phyloP scores from a whole-genome alignment of 768 basidiomycete genomes.

The Collybiopsis confluens region DNA sequence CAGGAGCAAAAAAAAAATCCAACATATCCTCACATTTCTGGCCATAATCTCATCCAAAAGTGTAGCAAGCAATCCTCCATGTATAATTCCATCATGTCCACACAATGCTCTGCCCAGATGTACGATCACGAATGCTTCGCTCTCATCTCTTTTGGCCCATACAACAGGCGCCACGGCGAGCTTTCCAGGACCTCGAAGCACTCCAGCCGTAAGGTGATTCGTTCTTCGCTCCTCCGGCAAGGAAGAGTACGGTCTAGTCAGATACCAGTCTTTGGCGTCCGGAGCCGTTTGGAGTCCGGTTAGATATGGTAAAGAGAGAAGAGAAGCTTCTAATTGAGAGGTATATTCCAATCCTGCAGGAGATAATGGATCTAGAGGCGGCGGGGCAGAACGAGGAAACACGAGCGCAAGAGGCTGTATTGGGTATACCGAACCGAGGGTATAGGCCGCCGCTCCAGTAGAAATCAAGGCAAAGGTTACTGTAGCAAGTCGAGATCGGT shows the following conservation, averaged over 20 bases:
- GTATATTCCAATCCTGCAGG: constrained; percentile 56
- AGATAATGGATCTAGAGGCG: constrained; percentile 56
- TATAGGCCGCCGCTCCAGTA: constrained; percentile 38
- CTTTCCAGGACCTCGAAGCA: constrained; percentile 83
- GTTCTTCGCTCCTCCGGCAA: constrained; percentile 71
- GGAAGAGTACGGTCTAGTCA: constrained; percentile 65
- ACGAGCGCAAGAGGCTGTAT: constrained; percentile 62
- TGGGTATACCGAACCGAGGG: constrained; percentile 68
- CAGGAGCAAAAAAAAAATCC: constrained; percentile 7
- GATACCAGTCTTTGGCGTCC: constrained; percentile 67
- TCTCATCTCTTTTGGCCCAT: constrained; percentile 70
- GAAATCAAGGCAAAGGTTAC: constrained; percentile 11
- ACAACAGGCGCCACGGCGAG: constrained; percentile 79
- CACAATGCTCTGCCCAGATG: constrained; percentile 87
- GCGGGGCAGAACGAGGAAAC: constrained; percentile 73
- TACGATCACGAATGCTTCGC: constrained; percentile 63
- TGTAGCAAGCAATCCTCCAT: constrained; percentile 90
- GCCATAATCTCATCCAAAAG: constrained; percentile 83
- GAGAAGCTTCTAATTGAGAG: constrained; percentile 55
- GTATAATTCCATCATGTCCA: constrained; percentile 92
- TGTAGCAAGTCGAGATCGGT: neutral
- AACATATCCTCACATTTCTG: constrained; percentile 55
- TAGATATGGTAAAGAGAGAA: constrained; percentile 66
- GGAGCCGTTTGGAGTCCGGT: constrained; percentile 40
- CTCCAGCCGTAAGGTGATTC: constrained; percentile 81